Percentiles rank a stretch among this genome's conserved stretches.
These are phyloP conservation scores for Atkinsonella hypoxylon DNA, from an alignment of 2,329 filamentous ascomycete genomes.

Conservation along the genomic window DNA sequence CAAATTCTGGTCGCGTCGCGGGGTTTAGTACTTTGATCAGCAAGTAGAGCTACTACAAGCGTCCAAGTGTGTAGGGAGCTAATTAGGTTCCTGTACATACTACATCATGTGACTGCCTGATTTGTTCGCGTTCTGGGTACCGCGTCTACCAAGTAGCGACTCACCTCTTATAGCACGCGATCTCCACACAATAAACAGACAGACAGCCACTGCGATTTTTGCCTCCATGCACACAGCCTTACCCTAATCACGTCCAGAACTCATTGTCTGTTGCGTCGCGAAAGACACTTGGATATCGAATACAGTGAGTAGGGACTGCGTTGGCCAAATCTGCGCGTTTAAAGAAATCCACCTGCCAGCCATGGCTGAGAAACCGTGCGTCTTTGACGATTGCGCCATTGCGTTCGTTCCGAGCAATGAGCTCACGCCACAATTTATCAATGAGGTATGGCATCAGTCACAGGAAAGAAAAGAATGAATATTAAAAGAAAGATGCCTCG, in stretches of 20 bases:
- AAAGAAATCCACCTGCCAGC: not conserved
- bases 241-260: not conserved
- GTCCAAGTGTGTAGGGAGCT: too few relatives aligned
- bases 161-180: constrained; percentile 8
- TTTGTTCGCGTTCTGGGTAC: constrained; percentile 20
- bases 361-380: constrained; percentile 19
- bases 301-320: not conserved
- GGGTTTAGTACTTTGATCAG: not conserved
- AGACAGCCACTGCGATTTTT: not conserved
- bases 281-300: too few relatives aligned
- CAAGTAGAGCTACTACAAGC: not conserved
- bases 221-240: not conserved
- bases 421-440: constrained; percentile 28
- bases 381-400: constrained; percentile 32
- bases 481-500: not conserved
- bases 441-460: constrained; percentile 21
- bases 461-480: too few relatives aligned
- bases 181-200: constrained; percentile 1
- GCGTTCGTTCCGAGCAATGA: constrained; percentile 33
- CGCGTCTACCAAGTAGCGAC: not conserved
- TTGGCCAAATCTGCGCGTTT: not conserved
- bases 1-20: not conserved
- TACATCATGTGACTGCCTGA: constrained; percentile 24
- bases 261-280: too few relatives aligned
- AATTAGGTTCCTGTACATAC: not conserved